Percentiles rank a stretch among this genome's conserved stretches.
Evolutionary conservation across 148 eudicot species (phyloP).

Genomic region (Vaccinium corymbosum): DNA sequence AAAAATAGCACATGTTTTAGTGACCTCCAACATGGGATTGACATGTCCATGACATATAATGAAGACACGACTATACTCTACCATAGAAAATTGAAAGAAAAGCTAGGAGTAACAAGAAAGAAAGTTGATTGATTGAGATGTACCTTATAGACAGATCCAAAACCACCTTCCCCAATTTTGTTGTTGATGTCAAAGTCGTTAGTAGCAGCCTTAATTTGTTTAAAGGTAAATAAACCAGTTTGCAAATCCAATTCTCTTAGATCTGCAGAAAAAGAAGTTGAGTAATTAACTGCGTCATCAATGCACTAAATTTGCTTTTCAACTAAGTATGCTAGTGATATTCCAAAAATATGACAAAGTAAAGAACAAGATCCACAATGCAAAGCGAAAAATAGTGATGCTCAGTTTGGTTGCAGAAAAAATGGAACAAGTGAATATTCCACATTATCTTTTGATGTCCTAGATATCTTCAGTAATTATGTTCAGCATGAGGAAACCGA

Average conservation of each 20-base stretch:
- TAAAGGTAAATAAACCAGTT: constrained; percentile 52
- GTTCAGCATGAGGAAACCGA: too few species aligned
- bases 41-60: background rate
- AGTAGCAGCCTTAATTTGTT: constrained; percentile 67
- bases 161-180: constrained; percentile 71
- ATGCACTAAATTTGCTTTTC: background rate
- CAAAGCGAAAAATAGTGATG: background rate
- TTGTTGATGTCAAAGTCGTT: constrained; percentile 44
- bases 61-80: background rate
- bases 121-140: background rate
- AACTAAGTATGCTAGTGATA: background rate
- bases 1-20: too few species aligned
- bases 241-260: constrained; percentile 53
- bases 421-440: too few species aligned
- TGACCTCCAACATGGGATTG: background rate
- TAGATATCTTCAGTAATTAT: too few species aligned
- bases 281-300: background rate
- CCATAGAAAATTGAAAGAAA: too few species aligned
- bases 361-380: background rate
- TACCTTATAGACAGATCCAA: constrained; percentile 73
- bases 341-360: background rate
- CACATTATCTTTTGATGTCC: too few species aligned
- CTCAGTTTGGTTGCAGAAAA: background rate
- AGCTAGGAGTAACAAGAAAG: background rate
- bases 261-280: constrained; percentile 28